Evolutionary conservation across 257 asterid genomes (phyloP), one percentile per base, ranked within the genome.

Genomic region (Solanum dulcamara): DNA sequence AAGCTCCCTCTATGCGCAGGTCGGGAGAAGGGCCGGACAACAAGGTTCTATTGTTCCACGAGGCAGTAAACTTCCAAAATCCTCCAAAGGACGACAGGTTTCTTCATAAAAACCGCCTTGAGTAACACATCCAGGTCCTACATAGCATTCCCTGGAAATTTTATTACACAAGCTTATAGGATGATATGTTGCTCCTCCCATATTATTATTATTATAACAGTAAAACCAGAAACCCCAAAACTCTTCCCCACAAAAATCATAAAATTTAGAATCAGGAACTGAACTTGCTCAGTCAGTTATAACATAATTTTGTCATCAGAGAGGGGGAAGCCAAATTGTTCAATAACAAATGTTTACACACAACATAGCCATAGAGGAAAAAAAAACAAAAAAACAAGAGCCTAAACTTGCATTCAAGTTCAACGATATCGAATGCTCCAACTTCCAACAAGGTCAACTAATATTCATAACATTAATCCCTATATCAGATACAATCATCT

Each of bases 131-230:
- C 53, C 79, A 83, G 67, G 44, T 64, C 80, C 79, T 62, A 84
- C 77, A 64, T 32, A 50, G 74, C 59, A 83, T 84, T 48, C 64
- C 90, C 90, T 83, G 85, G 51, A 62, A 85, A 84, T 81, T 53
- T 40, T 51, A 86, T 51, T 48, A 55, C 80, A 70, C 79, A 68
- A 48, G 59, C 20, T 1, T 66, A 26, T 44, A 4, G 26, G 32
- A 64, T 1, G 13, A 24, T 18, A 33, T 80, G 64, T 50, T 38
- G 22, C 48, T 12, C 51, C 77, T 57, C 22, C 6, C 80, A 57
- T 13, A 46, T 66, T 14, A 38, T 37, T n/a, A n/a, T n/a, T 13
- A 46, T 66, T 32, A 48, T 48, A 84, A 50, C 81, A 84, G 67
- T 17, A 33, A 48, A 40, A 48, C 68, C 57, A 80, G 79, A 48